A percentile compares a stretch with the other conserved stretches of the same genome.
phyloP scores from a whole-genome alignment of 2,329 filamentous ascomycete genomes.

The Sporothrix pseudoabietina region DNA sequence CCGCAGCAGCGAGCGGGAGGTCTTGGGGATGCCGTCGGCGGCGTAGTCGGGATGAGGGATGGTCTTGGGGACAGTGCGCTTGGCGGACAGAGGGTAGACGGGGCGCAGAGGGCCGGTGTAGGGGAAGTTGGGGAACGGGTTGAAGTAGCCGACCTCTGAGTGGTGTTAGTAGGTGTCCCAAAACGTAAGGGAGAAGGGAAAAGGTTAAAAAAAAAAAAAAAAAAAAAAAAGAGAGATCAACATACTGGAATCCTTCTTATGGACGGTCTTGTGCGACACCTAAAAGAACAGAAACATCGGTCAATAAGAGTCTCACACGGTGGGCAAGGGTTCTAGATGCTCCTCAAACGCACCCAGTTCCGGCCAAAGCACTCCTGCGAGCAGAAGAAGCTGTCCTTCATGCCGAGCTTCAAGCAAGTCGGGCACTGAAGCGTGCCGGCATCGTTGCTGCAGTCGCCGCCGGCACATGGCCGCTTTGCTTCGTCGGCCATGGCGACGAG shows the following conservation, averaged over 20 bases:
- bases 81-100: constrained; percentile 79
- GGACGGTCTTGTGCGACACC: constrained; percentile 78
- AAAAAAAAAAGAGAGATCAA: not conserved
- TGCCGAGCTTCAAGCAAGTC: constrained; percentile 86
- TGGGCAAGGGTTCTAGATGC: not conserved
- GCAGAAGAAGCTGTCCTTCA: constrained; percentile 92
- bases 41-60: constrained; percentile 89
- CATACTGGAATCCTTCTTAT: constrained; percentile 77
- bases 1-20: constrained; percentile 62
- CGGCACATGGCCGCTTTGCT: constrained; percentile 69
- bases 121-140: constrained; percentile 86
- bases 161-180: not conserved
- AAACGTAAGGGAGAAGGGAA: no score
- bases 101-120: constrained; percentile 83
- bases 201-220: not conserved
- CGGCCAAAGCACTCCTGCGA: constrained; percentile 98
- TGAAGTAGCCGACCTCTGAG: constrained; percentile 79
- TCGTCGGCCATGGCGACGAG: constrained; percentile 50
- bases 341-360: constrained; percentile 73
- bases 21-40: constrained; percentile 72
- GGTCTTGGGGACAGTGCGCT: constrained; percentile 71
- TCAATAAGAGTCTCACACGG: not conserved
- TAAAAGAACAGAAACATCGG: constrained; percentile 43
- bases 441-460: constrained; percentile 82
- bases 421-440: constrained; percentile 88